phyloP scores from a whole-genome alignment of 2,329 filamentous ascomycete genomes.

The Penicillium sp. region DNA sequence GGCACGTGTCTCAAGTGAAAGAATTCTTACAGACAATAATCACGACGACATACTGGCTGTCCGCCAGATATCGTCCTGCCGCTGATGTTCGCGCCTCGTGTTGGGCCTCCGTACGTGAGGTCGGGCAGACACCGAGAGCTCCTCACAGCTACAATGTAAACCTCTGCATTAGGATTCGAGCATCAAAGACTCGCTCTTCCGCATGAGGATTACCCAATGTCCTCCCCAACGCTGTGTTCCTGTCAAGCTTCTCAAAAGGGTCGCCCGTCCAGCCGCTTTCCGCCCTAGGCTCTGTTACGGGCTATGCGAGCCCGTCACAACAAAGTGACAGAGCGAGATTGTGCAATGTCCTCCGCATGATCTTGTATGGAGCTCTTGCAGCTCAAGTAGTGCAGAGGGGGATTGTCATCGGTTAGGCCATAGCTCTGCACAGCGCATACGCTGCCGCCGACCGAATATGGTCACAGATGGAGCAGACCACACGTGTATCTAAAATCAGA shows the following conservation, averaged over 20 bases:
- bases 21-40: not conserved
- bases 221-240: not conserved
- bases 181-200: slow-evolving; percentile 2
- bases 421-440: too few species aligned
- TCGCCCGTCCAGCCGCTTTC: not conserved
- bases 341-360: too few species aligned
- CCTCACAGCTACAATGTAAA: slow-evolving; percentile 8
- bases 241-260: not conserved
- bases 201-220: slow-evolving; percentile 1
- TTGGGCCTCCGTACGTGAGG: slow-evolving; percentile 16
- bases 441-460: too few species aligned
- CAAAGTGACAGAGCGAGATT: too few species aligned
- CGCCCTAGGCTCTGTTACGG: too few species aligned
- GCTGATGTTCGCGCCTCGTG: slow-evolving; percentile 6
- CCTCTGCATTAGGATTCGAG: slow-evolving; percentile 9
- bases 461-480: too few species aligned
- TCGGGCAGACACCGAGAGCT: slow-evolving; percentile 17
- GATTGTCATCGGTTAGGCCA: too few species aligned
- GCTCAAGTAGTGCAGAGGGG: too few species aligned
- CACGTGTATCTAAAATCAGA: too few species aligned
- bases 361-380: too few species aligned
- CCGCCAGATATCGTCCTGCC: slow-evolving; percentile 12
- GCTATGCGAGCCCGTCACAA: too few species aligned
- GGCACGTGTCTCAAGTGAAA: slow-evolving; percentile 38
- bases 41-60: not conserved